Evolutionary conservation across 2,329 filamentous ascomycete species (phyloP).

Genomic region (Clonostachys rosea): DNA sequence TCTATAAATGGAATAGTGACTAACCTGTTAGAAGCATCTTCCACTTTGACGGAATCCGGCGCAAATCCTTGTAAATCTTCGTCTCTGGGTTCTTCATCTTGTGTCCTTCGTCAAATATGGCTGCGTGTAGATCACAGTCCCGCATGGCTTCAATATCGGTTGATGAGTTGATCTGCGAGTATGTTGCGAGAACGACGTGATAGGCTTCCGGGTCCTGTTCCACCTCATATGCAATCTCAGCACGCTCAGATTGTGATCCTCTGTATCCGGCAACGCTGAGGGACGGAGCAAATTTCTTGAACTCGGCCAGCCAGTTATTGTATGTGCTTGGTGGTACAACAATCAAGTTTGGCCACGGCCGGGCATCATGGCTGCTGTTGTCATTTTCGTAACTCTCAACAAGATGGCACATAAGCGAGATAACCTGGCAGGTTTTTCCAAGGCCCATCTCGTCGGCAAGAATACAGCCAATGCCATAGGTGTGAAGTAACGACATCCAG

Average conservation of each 20-base stretch:
- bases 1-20: neutral
- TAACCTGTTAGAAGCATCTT: slow-evolving; percentile 65
- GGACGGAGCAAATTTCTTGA: slow-evolving; percentile 76
- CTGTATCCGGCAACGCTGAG: slow-evolving; percentile 69
- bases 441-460: slow-evolving; percentile 96
- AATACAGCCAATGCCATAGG: slow-evolving; percentile 78
- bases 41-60: slow-evolving; percentile 75
- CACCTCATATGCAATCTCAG: slow-evolving; percentile 59
- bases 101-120: slow-evolving; percentile 92
- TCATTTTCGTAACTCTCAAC: slow-evolving; percentile 42
- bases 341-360: slow-evolving; percentile 69
- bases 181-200: slow-evolving; percentile 56
- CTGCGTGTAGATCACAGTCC: slow-evolving; percentile 42
- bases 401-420: slow-evolving; percentile 83
- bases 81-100: slow-evolving; percentile 86
- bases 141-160: slow-evolving; percentile 47
- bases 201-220: slow-evolving; percentile 63
- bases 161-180: slow-evolving; percentile 50
- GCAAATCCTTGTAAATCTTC: slow-evolving; percentile 73
- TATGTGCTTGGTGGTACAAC: slow-evolving; percentile 91
- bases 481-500: slow-evolving; percentile 84
- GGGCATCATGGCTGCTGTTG: slow-evolving; percentile 6
- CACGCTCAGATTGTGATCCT: slow-evolving; percentile 63
- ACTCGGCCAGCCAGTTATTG: slow-evolving; percentile 94
- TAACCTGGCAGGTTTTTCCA: slow-evolving; percentile 96